Evolutionary conservation across 208 protist genomes (phyloP), one percentile per base, ranked within the genome.

Genomic region (Leishmania amazonensis): DNA sequence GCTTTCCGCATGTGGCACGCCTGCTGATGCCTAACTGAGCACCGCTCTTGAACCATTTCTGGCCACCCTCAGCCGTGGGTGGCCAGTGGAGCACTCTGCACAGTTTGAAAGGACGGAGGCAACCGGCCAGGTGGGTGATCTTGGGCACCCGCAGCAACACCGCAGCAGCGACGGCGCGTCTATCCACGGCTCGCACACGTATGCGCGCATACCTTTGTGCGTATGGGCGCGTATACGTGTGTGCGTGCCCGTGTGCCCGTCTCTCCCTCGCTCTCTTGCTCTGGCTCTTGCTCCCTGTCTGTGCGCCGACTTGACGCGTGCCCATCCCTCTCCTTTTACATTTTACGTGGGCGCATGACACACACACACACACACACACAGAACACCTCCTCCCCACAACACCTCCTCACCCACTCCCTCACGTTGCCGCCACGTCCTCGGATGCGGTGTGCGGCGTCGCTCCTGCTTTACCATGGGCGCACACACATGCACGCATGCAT

Each of bases 1-100:
- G 93, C 51, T 96, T 96, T 75, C 67, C 77, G 31, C 83, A 88
- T 19, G 80, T 96, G 53, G 88, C 91, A 17, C 68, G 83, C 42
- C 85, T 95, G 79, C 83, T 96, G 42, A 64, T 90, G 38, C 85
- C 88, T 11, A 84, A 80, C 67, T 88, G 73, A 83, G 31, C 47
- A 2, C 7, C 9, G 42, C 15, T 71, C 7, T 49, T 19, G 40
- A 3, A 60, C 76, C 49, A 57, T 65, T 58, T 11, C 49, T 38
- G 73, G 21, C 73, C 6, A 51, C 17, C 51, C 21, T 49, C 70
- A 9, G 5, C 70, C 19, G 35, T 38, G 17, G 31, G 17, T 40
- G 31, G 35, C 9, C 19, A 24, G 5, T 71, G 31, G 31, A 0
- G 11, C 31, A 17, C n/a, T 19, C n/a, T 19, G 62, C 62, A 67